Evolutionary conservation across 177 flowering plant species (phyloP).

Genomic region (Tripterygium wilfordii): DNA sequence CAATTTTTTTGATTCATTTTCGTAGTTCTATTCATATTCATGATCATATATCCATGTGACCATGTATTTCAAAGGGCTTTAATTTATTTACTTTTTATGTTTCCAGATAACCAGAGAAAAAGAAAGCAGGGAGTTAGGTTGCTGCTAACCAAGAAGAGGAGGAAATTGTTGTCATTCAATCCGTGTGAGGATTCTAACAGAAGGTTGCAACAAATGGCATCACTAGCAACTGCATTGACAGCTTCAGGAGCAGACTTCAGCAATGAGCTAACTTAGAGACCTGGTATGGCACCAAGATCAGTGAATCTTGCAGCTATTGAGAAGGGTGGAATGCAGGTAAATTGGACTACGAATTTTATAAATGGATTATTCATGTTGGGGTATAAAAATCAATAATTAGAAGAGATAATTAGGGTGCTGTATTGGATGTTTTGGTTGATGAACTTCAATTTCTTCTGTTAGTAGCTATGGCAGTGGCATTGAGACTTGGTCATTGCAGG

Average conservation of each 20-base stretch:
- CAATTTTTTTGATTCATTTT: neutral
- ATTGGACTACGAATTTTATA: neutral
- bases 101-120: slow-evolving; percentile 40
- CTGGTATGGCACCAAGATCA: slow-evolving; percentile 78
- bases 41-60: no score
- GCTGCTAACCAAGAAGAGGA: slow-evolving; percentile 57
- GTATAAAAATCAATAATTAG: no score
- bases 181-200: slow-evolving; percentile 65
- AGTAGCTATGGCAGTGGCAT: no score
- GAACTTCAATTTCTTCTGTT: no score
- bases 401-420: no score
- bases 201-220: slow-evolving; percentile 81
- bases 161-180: slow-evolving; percentile 64
- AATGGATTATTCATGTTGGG: no score
- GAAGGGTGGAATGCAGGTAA: slow-evolving; percentile 92
- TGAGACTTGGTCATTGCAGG: no score
- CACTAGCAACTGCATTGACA: slow-evolving; percentile 79
- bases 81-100: neutral
- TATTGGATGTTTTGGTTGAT: no score
- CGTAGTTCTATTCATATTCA: neutral
- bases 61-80: no score
- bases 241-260: slow-evolving; percentile 65
- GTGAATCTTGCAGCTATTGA: slow-evolving; percentile 66
- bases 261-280: slow-evolving; percentile 68
- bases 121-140: slow-evolving; percentile 40